Evolutionary conservation across 352 stramenopile species (phyloP), one percentile per base, ranked within the genome.

Genomic region (Globisporangium paroecandrum): DNA sequence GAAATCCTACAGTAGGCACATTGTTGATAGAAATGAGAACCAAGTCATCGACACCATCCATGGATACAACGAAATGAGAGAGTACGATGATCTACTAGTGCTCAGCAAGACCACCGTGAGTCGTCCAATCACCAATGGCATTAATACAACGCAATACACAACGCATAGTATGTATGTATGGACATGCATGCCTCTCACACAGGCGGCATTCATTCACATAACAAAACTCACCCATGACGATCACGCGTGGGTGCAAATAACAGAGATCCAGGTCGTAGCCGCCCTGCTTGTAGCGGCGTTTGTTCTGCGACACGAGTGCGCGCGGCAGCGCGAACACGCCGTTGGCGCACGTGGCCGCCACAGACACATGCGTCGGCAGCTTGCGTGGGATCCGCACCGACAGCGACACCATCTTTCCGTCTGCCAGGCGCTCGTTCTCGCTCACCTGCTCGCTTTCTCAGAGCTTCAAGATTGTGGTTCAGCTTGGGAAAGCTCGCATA

Each of bases 251-350:
- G 65, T 91, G 82, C 61, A 93, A 61, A 69, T 91, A 93, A 68
- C 76, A 79, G 68, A 93, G 74, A 58, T 93, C 85, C 25, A 93
- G 72, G 66, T 91, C 80, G 51, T 81, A 93, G 60, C 81, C 83
- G 53, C 80, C 75, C 46, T 82, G 59, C 46, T 79, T 73, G 66
- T 81, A 91, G 61, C 85, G 82, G 18, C 77, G 76, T 64, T 90
- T 93, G 79, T 93, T 91, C 69, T 93, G 83, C 55, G 85, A 93
- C 57, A 93, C 85, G 62, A 92, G 81, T 51, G 77, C 70, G 74
- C 84, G 78, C 29, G 84, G 79, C 32, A 92, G 27, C 7, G 74
- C 72, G 47, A 87, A 73, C 55, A 92, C 47, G 34, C 65, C 54
- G 61, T 72, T 75, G 10, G 65, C 47, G 54, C 76, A 85, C 43